Base-by-base conservation (phyloP, 345 rosid genomes). In the Linum usitatissimum region DNA sequence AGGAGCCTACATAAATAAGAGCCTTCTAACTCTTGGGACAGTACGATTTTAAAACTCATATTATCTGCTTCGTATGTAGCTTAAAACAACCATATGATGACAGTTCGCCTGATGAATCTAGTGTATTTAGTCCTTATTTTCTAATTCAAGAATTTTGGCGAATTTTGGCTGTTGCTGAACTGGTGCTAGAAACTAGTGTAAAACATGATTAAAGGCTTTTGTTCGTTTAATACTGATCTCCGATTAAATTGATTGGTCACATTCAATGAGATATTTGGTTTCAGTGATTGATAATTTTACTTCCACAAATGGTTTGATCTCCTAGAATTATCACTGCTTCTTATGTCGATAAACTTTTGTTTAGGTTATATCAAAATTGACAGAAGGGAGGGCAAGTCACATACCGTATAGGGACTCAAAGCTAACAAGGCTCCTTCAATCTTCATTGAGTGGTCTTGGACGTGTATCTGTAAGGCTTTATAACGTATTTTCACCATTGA, bases 321-420 rank as follows among this genome's bases (percentile, higher is more conserved):
- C 23, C 23, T 21, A 15, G 9, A n/a, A 21, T 54, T 9, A 17
- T n/a, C 18, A 21, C 30, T 19, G 18, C 18, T 55, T 18, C 28
- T 55, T 18, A 18, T 55, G 30, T 6, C 28, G 51, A 45, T 55
- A 55, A 18, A 42, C 62, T n/a, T 70, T 55, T 45, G 55, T 38
- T 28, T 73, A 94, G 99, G 99, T 94, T 42, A 94, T 94, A 80
- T 90, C 99, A 59, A 94, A 94, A 75, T 81, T 94, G 76, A 94
- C 97, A 12, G 97, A 94, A 79, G 92, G 74, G 63, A 86, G 79
- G 72, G 91, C 95, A 63, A 70, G 83, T 59, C 99, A 94, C 73
- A 78, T 94, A 81, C 99, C 99, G 34, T 94, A 90, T 69, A 83
- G 99, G 78, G 99, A 90, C 84, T 94, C 99, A 59, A 94, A 94